Evolutionary conservation across 2,329 filamentous ascomycete genomes (phyloP).

Genomic region (Penicillium sp.): DNA sequence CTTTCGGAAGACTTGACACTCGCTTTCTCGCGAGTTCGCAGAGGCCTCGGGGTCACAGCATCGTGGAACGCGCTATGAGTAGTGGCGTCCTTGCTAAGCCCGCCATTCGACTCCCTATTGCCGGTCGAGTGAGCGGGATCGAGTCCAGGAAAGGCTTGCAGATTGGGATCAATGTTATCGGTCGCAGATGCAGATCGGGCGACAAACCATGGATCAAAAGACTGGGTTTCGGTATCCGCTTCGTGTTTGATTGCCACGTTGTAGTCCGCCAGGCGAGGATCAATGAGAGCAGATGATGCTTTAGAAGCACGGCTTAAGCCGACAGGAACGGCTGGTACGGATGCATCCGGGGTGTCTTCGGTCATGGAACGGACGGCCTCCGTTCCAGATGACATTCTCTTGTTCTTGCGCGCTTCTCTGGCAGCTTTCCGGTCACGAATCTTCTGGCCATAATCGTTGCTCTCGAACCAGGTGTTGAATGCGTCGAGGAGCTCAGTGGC

Average conservation of each 20-base stretch:
- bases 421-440: conserved; percentile 75
- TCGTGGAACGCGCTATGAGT: background rate
- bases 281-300: conserved; percentile 18
- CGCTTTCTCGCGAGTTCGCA: background rate
- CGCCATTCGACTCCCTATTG: background rate
- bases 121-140: background rate
- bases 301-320: background rate
- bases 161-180: background rate
- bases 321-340: background rate
- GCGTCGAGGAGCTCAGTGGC: conserved; percentile 63
- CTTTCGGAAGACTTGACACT: background rate
- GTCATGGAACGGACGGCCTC: conserved; percentile 2
- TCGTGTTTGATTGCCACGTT: conserved; percentile 10
- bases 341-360: conserved; percentile 6
- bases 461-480: conserved; percentile 78
- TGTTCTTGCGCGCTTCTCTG: conserved; percentile 70
- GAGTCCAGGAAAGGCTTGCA: background rate
- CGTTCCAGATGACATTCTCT: conserved; percentile 39
- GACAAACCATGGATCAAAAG: conserved; percentile 7
- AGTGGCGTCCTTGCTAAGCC: background rate
- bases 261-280: conserved; percentile 30
- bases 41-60: conserved; percentile 12
- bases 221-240: background rate
- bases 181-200: conserved; percentile 3
- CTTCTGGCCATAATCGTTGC: conserved; percentile 69